phyloP scores from a whole-genome alignment of 306 rosid genomes.

The Senna tora region DNA sequence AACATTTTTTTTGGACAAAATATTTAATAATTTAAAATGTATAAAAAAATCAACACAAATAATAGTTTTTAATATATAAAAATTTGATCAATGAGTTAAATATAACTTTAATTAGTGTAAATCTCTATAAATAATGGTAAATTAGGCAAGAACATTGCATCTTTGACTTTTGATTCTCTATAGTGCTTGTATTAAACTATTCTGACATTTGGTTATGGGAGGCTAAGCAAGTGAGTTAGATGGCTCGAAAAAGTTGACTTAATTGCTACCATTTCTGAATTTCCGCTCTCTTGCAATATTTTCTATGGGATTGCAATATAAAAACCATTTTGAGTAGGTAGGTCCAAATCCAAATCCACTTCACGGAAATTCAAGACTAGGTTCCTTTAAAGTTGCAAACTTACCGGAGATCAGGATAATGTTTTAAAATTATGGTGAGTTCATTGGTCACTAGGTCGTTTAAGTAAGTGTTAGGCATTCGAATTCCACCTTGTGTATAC shows the following conservation, averaged over 20 bases:
- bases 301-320: neutral
- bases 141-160: neutral
- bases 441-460: no score
- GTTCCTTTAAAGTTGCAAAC: neutral
- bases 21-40: no score
- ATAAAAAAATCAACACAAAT: no score
- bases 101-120: no score
- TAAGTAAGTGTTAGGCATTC: no score
- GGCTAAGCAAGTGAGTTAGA: neutral
- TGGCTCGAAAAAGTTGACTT: neutral
- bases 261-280: neutral
- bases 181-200: neutral
- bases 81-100: no score
- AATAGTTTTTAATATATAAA: no score
- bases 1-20: no score
- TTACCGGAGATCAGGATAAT: no score
- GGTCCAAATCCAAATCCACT: conserved; percentile 13
- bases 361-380: neutral
- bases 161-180: conserved; percentile 1
- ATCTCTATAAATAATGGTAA: neutral
- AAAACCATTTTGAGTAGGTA: neutral
- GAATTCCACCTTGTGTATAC: no score
- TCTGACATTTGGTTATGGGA: neutral
- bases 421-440: no score
- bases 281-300: neutral